A percentile compares a stretch with the other conserved stretches of the same genome.
phyloP scores from a whole-genome alignment of 805 yeast species.

The Starmerella potacharoeniae region DNA sequence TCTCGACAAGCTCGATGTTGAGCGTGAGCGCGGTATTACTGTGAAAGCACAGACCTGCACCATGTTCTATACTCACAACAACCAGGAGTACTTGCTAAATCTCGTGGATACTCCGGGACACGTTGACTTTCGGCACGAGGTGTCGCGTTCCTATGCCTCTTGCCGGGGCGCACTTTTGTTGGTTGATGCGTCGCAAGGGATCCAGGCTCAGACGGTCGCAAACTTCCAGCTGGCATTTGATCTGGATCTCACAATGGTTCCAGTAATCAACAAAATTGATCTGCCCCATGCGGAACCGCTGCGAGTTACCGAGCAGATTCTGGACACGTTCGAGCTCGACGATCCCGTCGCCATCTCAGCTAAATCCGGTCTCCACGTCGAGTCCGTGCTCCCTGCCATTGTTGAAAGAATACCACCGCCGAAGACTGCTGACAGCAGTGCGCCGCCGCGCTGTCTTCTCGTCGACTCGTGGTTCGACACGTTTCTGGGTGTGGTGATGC shows the following conservation, averaged over 20 bases:
- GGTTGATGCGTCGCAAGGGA: constrained; percentile 93
- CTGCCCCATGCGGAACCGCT: constrained; percentile 77
- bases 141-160: constrained; percentile 84
- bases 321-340: constrained; percentile 60
- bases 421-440: constrained; percentile 24
- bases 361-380: constrained; percentile 77
- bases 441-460: constrained; percentile 59
- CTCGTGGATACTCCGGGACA: constrained; percentile 97
- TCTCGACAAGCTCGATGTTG: constrained; percentile 84
- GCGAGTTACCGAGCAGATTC: constrained; percentile 73
- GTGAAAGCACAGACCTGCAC: constrained; percentile 95
- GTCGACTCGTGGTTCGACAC: constrained; percentile 98
- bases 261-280: constrained; percentile 87
- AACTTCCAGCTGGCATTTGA: constrained; percentile 84
- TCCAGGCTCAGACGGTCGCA: constrained; percentile 98
- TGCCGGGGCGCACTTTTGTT: constrained; percentile 87
- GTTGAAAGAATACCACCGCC: constrained; percentile 77
- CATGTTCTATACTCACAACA: constrained; percentile 64
- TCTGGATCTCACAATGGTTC: constrained; percentile 67
- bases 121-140: constrained; percentile 91
- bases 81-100: constrained; percentile 71
- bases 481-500: constrained; percentile 78
- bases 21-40: constrained; percentile 90
- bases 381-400: constrained; percentile 65
- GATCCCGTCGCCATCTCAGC: constrained; percentile 76